Percentiles rank a stretch among this genome's conserved stretches.
phyloP scores from a whole-genome alignment of 139 green algal genomes.

The Cymbomonas tetramitiformis region DNA sequence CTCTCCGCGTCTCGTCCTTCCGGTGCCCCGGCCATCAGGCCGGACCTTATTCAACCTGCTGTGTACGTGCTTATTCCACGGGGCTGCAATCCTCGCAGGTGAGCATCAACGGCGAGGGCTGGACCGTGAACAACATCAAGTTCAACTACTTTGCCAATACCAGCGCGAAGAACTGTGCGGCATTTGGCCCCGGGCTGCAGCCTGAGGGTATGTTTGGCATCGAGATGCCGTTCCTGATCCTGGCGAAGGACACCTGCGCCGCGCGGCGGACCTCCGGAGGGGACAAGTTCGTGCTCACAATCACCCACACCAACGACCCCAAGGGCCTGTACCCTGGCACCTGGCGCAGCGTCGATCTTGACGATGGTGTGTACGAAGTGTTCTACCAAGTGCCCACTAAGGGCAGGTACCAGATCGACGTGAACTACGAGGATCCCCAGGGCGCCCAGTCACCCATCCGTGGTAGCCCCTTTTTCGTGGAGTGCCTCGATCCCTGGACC shows the following conservation, averaged over 20 bases:
- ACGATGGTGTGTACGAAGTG: constrained; percentile 53
- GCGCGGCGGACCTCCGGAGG: constrained; percentile 53
- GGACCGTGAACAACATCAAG: constrained; percentile 70
- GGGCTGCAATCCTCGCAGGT: no score
- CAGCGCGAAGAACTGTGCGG: constrained; percentile 51
- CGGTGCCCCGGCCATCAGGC: no score
- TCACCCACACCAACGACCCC: constrained; percentile 36
- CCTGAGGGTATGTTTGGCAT: constrained; percentile 38
- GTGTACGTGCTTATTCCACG: no score
- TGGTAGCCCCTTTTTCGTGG: constrained; percentile 54
- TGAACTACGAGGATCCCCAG: constrained; percentile 42
- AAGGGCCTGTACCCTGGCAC: constrained; percentile 32
- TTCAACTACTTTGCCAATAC: constrained; percentile 80
- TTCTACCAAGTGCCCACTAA: constrained; percentile 30
- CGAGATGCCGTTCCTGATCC: constrained; percentile 63
- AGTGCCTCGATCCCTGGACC: constrained; percentile 46
- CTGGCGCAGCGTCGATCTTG: constrained; percentile 40
- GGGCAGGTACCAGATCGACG: constrained; percentile 35
- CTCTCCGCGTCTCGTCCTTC: no score
- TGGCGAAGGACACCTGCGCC: constrained; percentile 54
- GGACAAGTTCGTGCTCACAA: constrained; percentile 46
- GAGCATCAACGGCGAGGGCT: constrained; percentile 54
- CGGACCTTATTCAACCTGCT: no score
- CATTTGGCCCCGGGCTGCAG: constrained; percentile 62
- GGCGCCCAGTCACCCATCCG: constrained; percentile 40